Percentiles rank a stretch among this genome's conserved stretches.
These are phyloP conservation scores for Penicillium polonicum DNA, from an alignment of 2,329 filamentous ascomycete species.

Conservation along the genomic window DNA sequence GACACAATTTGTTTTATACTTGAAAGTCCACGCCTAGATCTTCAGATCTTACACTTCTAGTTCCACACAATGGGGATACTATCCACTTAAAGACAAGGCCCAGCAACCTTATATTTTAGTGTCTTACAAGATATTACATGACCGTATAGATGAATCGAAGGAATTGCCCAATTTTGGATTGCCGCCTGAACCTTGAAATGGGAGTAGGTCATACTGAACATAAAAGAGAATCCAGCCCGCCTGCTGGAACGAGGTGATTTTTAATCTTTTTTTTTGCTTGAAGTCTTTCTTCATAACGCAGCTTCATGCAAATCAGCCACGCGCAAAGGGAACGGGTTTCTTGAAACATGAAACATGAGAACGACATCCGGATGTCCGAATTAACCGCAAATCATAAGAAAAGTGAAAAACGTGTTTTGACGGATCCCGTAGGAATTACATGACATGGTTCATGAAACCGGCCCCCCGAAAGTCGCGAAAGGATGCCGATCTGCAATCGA, in stretches of 20 bases:
- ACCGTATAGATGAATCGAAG: constrained; percentile 8
- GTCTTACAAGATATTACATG: neutral
- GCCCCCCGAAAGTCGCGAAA: constrained; percentile 32
- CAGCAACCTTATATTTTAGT: constrained; percentile 10
- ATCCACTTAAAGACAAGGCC: constrained; percentile 3
- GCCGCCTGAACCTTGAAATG: constrained; percentile 35
- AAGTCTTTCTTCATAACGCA: constrained; percentile 36
- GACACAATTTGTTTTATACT: neutral
- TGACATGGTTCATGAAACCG: constrained; percentile 38
- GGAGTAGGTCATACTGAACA: constrained; percentile 39
- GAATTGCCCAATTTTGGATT: constrained; percentile 33
- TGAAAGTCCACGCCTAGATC: neutral
- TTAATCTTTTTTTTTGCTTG: constrained; percentile 35
- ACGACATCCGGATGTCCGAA: constrained; percentile 35
- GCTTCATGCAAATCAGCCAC: constrained; percentile 37
- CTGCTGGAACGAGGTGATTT: constrained; percentile 39
- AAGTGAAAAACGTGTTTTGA: constrained; percentile 30
- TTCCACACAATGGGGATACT: constrained; percentile 1
- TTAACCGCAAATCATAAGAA: constrained; percentile 35
- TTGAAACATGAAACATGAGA: constrained; percentile 31
- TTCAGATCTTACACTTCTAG: neutral
- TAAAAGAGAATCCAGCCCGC: constrained; percentile 34
- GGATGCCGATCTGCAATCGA: constrained; percentile 37
- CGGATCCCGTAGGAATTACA: constrained; percentile 43
- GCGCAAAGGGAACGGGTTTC: constrained; percentile 27